Base-by-base conservation (phyloP, 768 basidiomycete species). In the Leccinum ochraceum region DNA sequence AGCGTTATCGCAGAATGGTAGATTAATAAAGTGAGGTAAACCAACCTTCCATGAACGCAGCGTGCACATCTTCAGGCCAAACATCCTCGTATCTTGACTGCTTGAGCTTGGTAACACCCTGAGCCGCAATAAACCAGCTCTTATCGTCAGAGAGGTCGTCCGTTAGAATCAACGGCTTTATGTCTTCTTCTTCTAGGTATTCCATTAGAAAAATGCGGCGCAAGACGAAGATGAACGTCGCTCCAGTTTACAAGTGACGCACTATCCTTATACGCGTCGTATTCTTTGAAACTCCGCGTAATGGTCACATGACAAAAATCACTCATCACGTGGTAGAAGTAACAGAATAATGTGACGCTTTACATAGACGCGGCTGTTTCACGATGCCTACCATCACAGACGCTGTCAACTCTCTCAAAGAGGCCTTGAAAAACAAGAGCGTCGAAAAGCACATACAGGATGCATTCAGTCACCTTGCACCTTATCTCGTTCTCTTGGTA, bases 401-500 rank as follows among this genome's bases (percentile, higher is more conserved):
- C 22, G 74, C 79, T 3, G 60, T 76, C 7, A 63, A 75, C 17
- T 54, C 60, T 5, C 72, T 84, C 39, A 72, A 75, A 51, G 60
- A 56, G 16, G 66, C 72, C 11, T 64, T 76, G 1, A 60, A 58
- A 46, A 73, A 75, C 59, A 63, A 67, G 17, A 71, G 70, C 16
- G 65, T 69, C 34, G 72, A 71, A 49, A 64, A 65, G 26, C 71
- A 69, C 37, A 59, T 77, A 5, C 64, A 73, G 34, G 76, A 78
- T 46, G 71, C 74, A 9, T 69, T 81, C 34, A 67, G 71, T 53
- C 77, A 79, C 30, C 63, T 84, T 42, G 69, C 78, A 55, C 80
- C 81, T 6, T 77, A 73, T 59, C 61, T 79, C 22, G 71, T 75
- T 9, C 72, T 83, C 46, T 74, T 84, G 58, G 83, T 82, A 69